phyloP scores from a whole-genome alignment of 306 rosid species.

The Cucurbita moschata region DNA sequence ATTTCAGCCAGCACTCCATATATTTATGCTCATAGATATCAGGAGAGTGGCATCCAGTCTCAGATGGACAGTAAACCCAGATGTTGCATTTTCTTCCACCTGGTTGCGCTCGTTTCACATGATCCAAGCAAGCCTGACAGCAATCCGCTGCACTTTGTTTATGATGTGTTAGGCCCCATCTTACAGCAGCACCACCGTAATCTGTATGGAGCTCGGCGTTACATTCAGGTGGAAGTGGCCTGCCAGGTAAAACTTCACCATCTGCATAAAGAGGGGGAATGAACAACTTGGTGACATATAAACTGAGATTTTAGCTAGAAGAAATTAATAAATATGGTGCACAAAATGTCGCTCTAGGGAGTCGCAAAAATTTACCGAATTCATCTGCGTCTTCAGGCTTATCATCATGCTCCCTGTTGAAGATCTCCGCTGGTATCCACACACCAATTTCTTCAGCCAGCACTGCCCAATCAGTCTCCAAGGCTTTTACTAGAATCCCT shows the following conservation, averaged over 20 bases:
- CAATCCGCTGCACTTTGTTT: conserved; percentile 97
- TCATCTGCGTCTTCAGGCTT: conserved; percentile 55
- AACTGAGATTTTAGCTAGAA: background rate
- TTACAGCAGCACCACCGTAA: conserved; percentile 77
- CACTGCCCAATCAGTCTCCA: conserved; percentile 57
- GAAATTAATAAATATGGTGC: background rate
- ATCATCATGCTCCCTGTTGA: conserved; percentile 50
- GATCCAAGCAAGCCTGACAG: conserved; percentile 89
- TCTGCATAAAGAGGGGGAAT: conserved; percentile 24
- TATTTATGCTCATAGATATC: conserved; percentile 73
- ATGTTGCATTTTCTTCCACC: conserved; percentile 67
- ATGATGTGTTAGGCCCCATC: conserved; percentile 93
- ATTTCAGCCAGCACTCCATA: conserved; percentile 92
- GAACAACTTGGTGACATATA: conserved; percentile 9
- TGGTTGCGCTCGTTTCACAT: conserved; percentile 51
- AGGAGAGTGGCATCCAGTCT: conserved; percentile 77
- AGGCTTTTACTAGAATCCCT: conserved; percentile 61
- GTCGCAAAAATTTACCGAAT: conserved; percentile 29
- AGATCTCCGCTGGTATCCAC: conserved; percentile 56
- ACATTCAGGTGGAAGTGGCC: conserved; percentile 63
- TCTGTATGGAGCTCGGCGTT: conserved; percentile 61
- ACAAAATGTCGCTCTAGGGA: background rate
- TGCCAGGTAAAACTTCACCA: conserved; percentile 69
- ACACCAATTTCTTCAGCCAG: conserved; percentile 78
- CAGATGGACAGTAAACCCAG: conserved; percentile 95